Base-by-base conservation (phyloP, 768 basidiomycete genomes). In the Boletus insuetus region DNA sequence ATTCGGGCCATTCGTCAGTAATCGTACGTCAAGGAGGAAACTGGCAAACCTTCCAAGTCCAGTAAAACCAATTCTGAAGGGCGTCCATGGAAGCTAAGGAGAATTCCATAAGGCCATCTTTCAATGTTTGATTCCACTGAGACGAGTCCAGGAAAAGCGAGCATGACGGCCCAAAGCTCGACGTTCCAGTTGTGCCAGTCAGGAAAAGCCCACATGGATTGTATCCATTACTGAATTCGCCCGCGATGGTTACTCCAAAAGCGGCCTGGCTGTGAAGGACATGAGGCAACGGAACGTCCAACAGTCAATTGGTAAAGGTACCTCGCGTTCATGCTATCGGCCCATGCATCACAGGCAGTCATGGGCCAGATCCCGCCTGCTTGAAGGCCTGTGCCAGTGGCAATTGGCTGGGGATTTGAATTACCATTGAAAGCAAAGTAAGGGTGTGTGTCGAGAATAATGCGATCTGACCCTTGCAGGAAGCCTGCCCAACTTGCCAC, bases 231-330 rank as follows among this genome's bases (percentile, higher is more conserved):
- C 86, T 82, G 70, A 87, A 93, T 70, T 95, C 93, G 41, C 90
- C 93, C 1, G 83, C 84, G 24, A 86, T 65, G 14, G 84, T 84
- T 39, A 93, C 71, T 11, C 93, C 93, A 62, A 91, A 90, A 9
- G 72, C 67, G 54, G 63, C 70, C 66, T 69, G 80, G 66, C 78
- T 80, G 52, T 32, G 60, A 45, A 45, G 29, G 45, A 49, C 24
- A 19, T 57, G 32, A 56, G 49, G 49, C 31, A 5, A 26, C 10
- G 35, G 32, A 43, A 45, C 44, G 22, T 7, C 46, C 42, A 12
- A 46, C 26, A 29, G 26, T 43, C 20, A 31, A 47, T 43, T 43
- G 35, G 16, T 1, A 17, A 49, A 45, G 16, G 79, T 49, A 71
- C 71, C 71, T 70, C 12, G 56, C 46, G n/a, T 87, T 87, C 53